phyloP scores from a whole-genome alignment of 805 yeast species.

The Candida andamanensis region DNA sequence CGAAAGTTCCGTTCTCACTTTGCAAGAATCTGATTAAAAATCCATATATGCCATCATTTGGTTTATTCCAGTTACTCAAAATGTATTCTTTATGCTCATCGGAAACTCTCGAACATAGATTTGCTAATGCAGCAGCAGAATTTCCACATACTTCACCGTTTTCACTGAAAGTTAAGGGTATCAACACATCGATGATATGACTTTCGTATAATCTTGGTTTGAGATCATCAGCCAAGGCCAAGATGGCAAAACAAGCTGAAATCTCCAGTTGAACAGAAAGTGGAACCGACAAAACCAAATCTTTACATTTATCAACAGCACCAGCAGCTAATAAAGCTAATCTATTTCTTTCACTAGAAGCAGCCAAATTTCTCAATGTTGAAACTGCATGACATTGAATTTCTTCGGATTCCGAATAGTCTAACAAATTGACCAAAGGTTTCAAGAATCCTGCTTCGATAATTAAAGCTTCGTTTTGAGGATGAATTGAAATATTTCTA shows the following conservation, averaged over 20 bases:
- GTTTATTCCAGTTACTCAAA: conserved; percentile 69
- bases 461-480: conserved; percentile 89
- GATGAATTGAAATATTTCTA: conserved; percentile 94
- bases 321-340: conserved; percentile 90
- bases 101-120: conserved; percentile 80
- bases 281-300: conserved; percentile 79
- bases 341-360: conserved; percentile 89
- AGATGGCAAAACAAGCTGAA: conserved; percentile 93
- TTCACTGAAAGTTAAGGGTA: conserved; percentile 82
- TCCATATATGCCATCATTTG: conserved; percentile 80
- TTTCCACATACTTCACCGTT: conserved; percentile 97
- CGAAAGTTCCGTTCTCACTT: conserved; percentile 87
- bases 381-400: conserved; percentile 98
- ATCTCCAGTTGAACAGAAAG: conserved; percentile 92
- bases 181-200: conserved; percentile 79
- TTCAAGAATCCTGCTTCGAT: conserved; percentile 95
- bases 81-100: conserved; percentile 72
- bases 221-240: conserved; percentile 93
- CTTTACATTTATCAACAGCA: conserved; percentile 89
- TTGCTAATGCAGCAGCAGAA: conserved; percentile 97
- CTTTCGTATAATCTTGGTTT: conserved; percentile 78
- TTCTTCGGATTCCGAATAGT: conserved; percentile 85
- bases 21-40: conserved; percentile 77
- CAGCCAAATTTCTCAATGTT: conserved; percentile 92
- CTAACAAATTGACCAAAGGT: conserved; percentile 82